Evolutionary conservation across 495 filamentous ascomycete species (phyloP), one percentile per base, ranked within the genome.

Genomic region (Lophiostoma macrostomum): DNA sequence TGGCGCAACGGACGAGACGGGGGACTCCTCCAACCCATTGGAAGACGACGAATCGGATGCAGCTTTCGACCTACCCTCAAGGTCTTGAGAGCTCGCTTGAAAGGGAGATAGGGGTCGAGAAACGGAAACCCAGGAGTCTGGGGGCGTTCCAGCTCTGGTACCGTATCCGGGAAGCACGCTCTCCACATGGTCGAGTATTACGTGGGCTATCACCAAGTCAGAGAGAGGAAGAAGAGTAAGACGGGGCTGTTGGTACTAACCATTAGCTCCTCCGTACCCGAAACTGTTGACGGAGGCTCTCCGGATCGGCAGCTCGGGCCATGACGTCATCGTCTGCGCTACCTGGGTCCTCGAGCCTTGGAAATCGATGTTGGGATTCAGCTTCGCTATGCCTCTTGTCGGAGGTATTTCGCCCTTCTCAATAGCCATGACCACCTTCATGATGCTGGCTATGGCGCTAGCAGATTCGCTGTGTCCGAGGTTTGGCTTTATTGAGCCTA

Each of bases 391-490:
- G 16, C 19, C 32, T 3, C 49, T 18, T 2, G 30, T 64, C 2
- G 43, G n/a, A 5, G 65, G 67, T 24, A 69, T 67, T 10, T 37
- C 19, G 2, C 32, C 66, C 18, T 51, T 39, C 43, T 73, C 67
- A 0, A 67, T 2, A 0, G 60, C 55, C 0, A 71, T 37, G 3
- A 52, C 28, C 0, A 51, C 50, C 53, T 71, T 73, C 10, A 73
- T 63, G 3, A 73, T 19, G 0, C 45, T 47, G 0, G 60, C 30
- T 0, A 73, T 36, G 18, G 58, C 70, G 28, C 60, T 63, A 0
- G 64, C 60, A 7, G 51, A 60, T 46, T 71, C 70, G 5, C 40
- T 40, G 32, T 73, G 70, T 0, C 70, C 70, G 11, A 73, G n/a
- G 42, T 71, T 71, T 0, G 61, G 40, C 30, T 73, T 72, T 25